These are phyloP conservation scores for Diaporthe nobilis DNA, from an alignment of 2,329 filamentous ascomycete genomes.

Conservation along the genomic window DNA sequence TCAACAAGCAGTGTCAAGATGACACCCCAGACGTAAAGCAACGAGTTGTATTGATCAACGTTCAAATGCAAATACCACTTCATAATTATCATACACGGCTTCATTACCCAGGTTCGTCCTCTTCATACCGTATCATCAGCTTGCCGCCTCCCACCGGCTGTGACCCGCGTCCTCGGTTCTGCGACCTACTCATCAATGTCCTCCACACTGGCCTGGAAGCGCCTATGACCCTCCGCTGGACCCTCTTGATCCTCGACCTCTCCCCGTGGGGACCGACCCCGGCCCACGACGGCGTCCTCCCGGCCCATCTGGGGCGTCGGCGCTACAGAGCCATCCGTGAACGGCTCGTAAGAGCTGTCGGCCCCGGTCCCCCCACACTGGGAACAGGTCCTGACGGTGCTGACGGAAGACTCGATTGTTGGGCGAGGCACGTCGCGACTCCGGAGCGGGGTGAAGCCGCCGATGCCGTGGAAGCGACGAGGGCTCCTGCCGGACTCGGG, in stretches of 20 bases:
- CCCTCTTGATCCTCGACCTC: background rate
- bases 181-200: background rate
- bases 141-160: background rate
- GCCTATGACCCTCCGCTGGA: background rate
- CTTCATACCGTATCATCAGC: background rate
- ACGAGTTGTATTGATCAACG: conserved; percentile 2
- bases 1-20: too few relatives aligned
- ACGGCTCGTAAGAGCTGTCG: background rate
- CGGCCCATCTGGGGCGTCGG: background rate
- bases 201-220: conserved; percentile 7
- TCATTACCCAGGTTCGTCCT: background rate
- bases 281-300: background rate
- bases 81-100: background rate
- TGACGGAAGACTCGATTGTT: background rate
- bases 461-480: background rate
- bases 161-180: background rate
- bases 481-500: background rate
- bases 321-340: background rate
- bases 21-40: too few relatives aligned
- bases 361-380: background rate
- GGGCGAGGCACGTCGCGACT: background rate
- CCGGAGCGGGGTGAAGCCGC: background rate
- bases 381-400: background rate
- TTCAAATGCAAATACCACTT: background rate
- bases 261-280: too few relatives aligned